Conservation (phyloP, 768 basidiomycete genomes). For the Roridomyces roridus region DNA sequence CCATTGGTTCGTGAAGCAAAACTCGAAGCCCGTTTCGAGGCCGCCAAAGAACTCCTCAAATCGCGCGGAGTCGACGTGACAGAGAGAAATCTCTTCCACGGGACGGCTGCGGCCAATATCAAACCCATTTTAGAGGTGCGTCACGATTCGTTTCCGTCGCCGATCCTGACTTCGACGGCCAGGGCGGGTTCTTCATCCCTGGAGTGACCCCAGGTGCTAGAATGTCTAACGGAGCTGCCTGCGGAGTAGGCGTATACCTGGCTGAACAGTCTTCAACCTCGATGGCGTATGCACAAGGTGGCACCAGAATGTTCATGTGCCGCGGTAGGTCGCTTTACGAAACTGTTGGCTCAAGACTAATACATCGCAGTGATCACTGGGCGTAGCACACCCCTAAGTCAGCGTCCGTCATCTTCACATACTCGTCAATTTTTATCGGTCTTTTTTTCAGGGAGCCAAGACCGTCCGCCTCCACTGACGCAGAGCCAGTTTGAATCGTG, state of each 20-base stretch:
- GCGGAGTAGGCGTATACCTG: constrained; percentile 13
- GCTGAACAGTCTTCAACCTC: constrained; percentile 6
- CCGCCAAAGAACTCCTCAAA: constrained; percentile 8
- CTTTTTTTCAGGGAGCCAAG: not conserved
- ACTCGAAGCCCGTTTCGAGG: constrained; percentile 14
- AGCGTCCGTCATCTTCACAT: not conserved
- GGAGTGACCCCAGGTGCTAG: constrained; percentile 5
- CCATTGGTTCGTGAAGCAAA: constrained; percentile 22
- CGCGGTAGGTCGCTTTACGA: not conserved
- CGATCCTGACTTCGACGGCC: not conserved
- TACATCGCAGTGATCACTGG: constrained; percentile 5
- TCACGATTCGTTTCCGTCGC: too few relatives aligned
- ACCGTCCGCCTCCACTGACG: constrained; percentile 1
- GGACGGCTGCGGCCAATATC: constrained; percentile 13
- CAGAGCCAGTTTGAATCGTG: constrained; percentile 9
- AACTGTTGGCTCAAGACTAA: not conserved
- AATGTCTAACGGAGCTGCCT: constrained; percentile 2
- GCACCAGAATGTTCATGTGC: constrained; percentile 16
- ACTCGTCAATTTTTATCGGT: not conserved
- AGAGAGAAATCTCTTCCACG: constrained; percentile 20
- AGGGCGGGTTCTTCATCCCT: constrained; percentile 17
- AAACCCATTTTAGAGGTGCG: constrained; percentile 14
- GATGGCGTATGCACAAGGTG: constrained; percentile 7
- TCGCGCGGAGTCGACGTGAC: constrained; percentile 9
- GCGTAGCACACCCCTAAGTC: not conserved